Evolutionary conservation across 1,139 yeast genomes (phyloP), one percentile per base, ranked within the genome.

Genomic region (Geotrichum phurueaensis): DNA sequence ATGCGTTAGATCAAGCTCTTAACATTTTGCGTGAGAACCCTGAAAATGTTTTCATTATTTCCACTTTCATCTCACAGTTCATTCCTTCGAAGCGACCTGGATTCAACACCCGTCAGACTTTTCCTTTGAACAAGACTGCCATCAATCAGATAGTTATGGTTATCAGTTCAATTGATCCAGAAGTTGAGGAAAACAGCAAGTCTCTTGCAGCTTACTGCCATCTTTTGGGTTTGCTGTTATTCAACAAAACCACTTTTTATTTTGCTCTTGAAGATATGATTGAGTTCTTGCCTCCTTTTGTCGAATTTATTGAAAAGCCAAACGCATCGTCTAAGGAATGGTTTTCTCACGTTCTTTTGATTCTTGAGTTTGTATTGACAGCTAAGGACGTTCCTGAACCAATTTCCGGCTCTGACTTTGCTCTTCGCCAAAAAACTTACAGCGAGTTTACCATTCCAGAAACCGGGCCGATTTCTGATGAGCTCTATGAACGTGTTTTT

Each of bases 21-120:
- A 71, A 75, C 31, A 70, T 86, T 12, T 77, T 82, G 5, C 81
- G 81, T 56, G 62, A 72, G 2, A 84, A 78, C 66, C 86, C 89
- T 1, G 79, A 80, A 54, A 71, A 81, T 10, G 80, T 81, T 4
- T 74, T 74, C 39, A 73, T 79, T 0, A 76, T 86, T 50, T 78
- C 88, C 1, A 82, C 79, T 48, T 75, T 85, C 58, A 71, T 85
- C 57, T 67, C 75, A 6, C 65, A 73, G 29, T 50, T 67, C 15
- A 68, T 73, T 1, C 65, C 72, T 0, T 73, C 70, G 68, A 1
- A 74, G 43, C 45, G 57, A 23, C 13, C 57, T 18, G 43, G 27
- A n/a, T 23, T 33, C 18, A 39, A 20, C 50, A 36, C 55, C 13
- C 54, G 57, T 9, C 36, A 43, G 13, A 45, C 56, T 20, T 20